Conservation (phyloP, 1,284 basidiomycete genomes). For the Limonomyces culmigenus region DNA sequence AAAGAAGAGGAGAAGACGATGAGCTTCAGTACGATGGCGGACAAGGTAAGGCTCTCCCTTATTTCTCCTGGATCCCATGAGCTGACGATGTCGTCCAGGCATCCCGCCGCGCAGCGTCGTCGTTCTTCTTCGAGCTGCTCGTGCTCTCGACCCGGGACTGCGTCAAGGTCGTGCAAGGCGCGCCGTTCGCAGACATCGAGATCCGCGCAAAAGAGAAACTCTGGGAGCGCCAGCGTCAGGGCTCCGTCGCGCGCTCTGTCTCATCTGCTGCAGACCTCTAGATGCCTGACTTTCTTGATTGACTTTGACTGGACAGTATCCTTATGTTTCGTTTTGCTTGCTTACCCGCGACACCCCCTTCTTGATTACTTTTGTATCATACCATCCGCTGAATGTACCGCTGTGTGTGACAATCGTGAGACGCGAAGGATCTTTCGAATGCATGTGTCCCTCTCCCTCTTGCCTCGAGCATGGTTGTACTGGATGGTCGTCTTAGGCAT, state of each 20-base stretch:
- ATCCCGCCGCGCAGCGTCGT: slow-evolving; percentile 77
- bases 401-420: too few species aligned
- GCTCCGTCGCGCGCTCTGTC: slow-evolving; percentile 14
- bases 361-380: too few species aligned
- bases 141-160: slow-evolving; percentile 88
- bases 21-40: slow-evolving; percentile 58
- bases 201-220: slow-evolving; percentile 72
- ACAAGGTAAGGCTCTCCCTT: slow-evolving; percentile 37
- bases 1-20: slow-evolving; percentile 38
- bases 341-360: too few species aligned
- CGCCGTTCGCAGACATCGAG: slow-evolving; percentile 75
- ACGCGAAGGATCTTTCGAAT: too few species aligned
- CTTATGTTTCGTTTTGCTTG: too few species aligned
- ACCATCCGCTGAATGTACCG: too few species aligned
- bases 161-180: slow-evolving; percentile 60
- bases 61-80: slow-evolving; percentile 3
- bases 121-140: slow-evolving; percentile 96
- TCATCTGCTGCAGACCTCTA: slow-evolving; percentile 16
- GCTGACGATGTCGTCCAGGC: slow-evolving; percentile 28
- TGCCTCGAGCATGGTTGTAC: too few species aligned
- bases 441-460: too few species aligned
- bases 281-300: too few species aligned
- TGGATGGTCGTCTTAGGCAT: too few species aligned
- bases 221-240: slow-evolving; percentile 53
- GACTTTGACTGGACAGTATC: too few species aligned